Percentiles rank a stretch among this genome's conserved stretches.
These are phyloP conservation scores for Erythrophleum fordii DNA, from an alignment of 306 rosid species.

Conservation along the genomic window DNA sequence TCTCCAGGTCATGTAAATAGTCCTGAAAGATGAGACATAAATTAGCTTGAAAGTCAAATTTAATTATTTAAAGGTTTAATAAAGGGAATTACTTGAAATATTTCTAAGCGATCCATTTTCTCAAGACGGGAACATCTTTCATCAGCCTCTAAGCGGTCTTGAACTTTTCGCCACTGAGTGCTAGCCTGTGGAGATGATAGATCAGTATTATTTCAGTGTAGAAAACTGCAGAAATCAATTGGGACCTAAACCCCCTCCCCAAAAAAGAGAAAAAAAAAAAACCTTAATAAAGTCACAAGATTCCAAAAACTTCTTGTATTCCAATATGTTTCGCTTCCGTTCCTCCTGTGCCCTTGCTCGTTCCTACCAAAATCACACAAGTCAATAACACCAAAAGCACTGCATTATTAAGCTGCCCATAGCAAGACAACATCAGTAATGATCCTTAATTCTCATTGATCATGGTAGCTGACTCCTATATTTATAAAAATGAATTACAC, in stretches of 20 bases:
- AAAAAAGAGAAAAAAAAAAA: too few relatives aligned
- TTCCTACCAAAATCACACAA: constrained; percentile 58
- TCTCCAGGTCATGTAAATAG: constrained; percentile 77
- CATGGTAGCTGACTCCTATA: background rate
- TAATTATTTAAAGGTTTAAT: constrained; percentile 18
- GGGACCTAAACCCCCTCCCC: constrained; percentile 21
- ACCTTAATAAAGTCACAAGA: constrained; percentile 96
- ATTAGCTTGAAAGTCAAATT: constrained; percentile 37
- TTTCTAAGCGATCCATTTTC: constrained; percentile 81
- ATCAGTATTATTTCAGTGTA: constrained; percentile 34
- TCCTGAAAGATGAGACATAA: constrained; percentile 58
- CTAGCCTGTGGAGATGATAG: constrained; percentile 60
- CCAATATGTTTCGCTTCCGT: constrained; percentile 60
- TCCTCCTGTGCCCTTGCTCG: constrained; percentile 82
- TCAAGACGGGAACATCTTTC: constrained; percentile 91
- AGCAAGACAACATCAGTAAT: background rate
- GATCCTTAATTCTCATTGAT: background rate
- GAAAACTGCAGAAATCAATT: constrained; percentile 30
- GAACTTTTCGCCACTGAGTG: constrained; percentile 96
- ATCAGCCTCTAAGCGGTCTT: constrained; percentile 91
- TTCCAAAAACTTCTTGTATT: constrained; percentile 76
- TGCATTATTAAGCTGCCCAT: background rate
- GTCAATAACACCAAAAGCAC: constrained; percentile 36
- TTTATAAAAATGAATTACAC: background rate
- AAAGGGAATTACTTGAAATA: constrained; percentile 65